Conservation (phyloP, 2,329 filamentous ascomycete genomes). For the Sporothrix mexicana region DNA sequence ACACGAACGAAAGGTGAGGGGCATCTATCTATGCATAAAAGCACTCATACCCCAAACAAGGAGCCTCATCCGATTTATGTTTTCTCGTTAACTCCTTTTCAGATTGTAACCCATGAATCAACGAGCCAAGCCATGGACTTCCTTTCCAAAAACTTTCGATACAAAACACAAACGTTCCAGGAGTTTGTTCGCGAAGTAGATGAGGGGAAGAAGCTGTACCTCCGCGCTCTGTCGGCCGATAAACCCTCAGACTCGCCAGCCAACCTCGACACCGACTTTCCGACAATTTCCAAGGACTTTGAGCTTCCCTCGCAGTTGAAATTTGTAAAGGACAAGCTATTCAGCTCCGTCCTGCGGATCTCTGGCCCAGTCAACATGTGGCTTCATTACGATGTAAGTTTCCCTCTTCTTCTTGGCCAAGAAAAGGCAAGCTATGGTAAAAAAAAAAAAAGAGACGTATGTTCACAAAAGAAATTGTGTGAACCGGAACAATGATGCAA, state of each 20-base stretch:
- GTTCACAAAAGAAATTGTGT: slow-evolving; percentile 15
- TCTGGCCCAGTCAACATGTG: slow-evolving; percentile 85
- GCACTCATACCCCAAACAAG: neutral
- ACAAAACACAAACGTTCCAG: slow-evolving; percentile 70
- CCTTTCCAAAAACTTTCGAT: slow-evolving; percentile 80
- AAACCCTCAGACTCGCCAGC: slow-evolving; percentile 73
- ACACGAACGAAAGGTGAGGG: slow-evolving; percentile 57
- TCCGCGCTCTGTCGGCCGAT: slow-evolving; percentile 75
- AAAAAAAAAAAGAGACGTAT: neutral
- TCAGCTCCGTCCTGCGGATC: slow-evolving; percentile 80
- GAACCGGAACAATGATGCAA: neutral
- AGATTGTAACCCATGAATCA: slow-evolving; percentile 78
- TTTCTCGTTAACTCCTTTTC: neutral
- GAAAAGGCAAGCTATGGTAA: neutral
- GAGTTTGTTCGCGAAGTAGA: slow-evolving; percentile 68
- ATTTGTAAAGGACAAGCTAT: slow-evolving; percentile 65
- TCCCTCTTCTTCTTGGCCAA: neutral
- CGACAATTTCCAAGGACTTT: slow-evolving; percentile 72
- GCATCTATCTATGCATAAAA: neutral
- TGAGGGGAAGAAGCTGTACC: slow-evolving; percentile 69
- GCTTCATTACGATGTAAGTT: slow-evolving; percentile 81
- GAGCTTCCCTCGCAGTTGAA: slow-evolving; percentile 65
- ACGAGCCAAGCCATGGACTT: slow-evolving; percentile 75
- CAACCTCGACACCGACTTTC: slow-evolving; percentile 74
- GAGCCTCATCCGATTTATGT: neutral